Percentiles rank a stretch among this genome's conserved stretches.
Evolutionary conservation across 148 eudicot genomes (phyloP).

Genomic region (Camellia sinensis): DNA sequence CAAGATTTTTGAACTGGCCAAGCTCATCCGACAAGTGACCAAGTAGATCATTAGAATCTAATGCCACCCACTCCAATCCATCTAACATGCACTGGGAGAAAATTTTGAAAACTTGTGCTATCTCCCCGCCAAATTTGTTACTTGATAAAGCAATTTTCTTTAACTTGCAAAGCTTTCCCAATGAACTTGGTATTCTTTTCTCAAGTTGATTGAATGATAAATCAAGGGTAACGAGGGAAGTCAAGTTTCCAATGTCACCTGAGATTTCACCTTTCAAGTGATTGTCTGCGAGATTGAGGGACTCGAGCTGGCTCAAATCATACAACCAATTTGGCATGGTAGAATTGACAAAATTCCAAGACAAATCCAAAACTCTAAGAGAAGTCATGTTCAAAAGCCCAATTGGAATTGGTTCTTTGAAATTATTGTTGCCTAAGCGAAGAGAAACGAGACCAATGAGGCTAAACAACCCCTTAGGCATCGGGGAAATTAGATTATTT

Average conservation of each 20-base stretch:
- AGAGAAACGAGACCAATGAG: too few species aligned
- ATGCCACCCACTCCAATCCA: neutral
- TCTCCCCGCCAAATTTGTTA: constrained; percentile 12
- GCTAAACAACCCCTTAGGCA: too few species aligned
- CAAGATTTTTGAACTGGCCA: neutral
- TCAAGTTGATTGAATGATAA: constrained; percentile 1
- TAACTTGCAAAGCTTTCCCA: constrained; percentile 13
- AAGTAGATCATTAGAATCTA: neutral
- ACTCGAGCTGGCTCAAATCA: too few species aligned
- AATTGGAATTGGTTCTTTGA: too few species aligned
- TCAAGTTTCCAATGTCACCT: constrained; percentile 14
- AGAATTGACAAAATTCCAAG: too few species aligned
- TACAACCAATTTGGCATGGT: too few species aligned
- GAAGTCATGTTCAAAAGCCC: too few species aligned
- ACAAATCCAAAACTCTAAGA: too few species aligned
- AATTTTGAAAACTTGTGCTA: constrained; percentile 7
- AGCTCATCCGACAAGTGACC: constrained; percentile 11
- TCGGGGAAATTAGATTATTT: too few species aligned
- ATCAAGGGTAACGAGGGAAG: constrained; percentile 16
- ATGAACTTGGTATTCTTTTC: constrained; percentile 13
- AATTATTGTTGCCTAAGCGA: too few species aligned
- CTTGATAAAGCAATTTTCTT: neutral
- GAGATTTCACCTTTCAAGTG: neutral
- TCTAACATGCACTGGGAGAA: neutral
- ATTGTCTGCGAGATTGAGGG: too few species aligned